A percentile compares a stretch with the other conserved stretches of the same genome.
phyloP scores from a whole-genome alignment of 192 early-diverging fungal species.

The Pilaira anomala region DNA sequence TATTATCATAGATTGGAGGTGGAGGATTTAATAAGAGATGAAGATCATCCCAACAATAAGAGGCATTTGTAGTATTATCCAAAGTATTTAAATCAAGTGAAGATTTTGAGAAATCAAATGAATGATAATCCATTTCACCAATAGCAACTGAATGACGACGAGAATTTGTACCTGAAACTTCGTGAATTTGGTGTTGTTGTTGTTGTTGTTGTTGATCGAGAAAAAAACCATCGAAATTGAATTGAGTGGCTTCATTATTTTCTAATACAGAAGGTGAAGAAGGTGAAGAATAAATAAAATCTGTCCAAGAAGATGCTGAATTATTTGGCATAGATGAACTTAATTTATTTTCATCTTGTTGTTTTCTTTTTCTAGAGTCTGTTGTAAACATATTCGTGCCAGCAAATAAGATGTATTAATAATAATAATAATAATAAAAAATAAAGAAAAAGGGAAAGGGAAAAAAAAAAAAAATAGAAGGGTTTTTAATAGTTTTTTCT shows the following conservation, averaged over 20 bases:
- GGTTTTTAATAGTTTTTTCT: not conserved
- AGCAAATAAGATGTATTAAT: conserved; percentile 15
- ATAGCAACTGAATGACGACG: conserved; percentile 35
- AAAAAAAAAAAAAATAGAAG: conserved; percentile 1
- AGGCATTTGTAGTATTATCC: not conserved
- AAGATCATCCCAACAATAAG: conserved; percentile 11
- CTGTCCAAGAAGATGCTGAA: conserved; percentile 28
- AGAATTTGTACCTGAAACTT: conserved; percentile 16
- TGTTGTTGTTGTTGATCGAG: conserved; percentile 10
- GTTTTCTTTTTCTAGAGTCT: conserved; percentile 17
- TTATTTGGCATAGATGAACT: conserved; percentile 14
- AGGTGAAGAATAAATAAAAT: conserved; percentile 28
- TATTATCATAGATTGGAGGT: not conserved
- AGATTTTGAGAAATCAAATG: conserved; percentile 20
- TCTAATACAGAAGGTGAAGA: conserved; percentile 18
- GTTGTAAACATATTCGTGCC: conserved; percentile 15
- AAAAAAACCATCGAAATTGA: conserved; percentile 10
- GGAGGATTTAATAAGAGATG: conserved; percentile 9
- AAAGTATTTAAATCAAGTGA: not conserved
- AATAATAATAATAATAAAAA: conserved; percentile 3
- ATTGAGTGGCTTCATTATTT: conserved; percentile 1
- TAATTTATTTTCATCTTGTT: conserved; percentile 5
- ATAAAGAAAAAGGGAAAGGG: conserved; percentile 1
- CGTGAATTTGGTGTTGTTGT: not conserved
- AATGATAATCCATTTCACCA: conserved; percentile 30